Base-by-base conservation (phyloP, 192 early-diverging fungal species). In the Lunasporangiospora selenospora region DNA sequence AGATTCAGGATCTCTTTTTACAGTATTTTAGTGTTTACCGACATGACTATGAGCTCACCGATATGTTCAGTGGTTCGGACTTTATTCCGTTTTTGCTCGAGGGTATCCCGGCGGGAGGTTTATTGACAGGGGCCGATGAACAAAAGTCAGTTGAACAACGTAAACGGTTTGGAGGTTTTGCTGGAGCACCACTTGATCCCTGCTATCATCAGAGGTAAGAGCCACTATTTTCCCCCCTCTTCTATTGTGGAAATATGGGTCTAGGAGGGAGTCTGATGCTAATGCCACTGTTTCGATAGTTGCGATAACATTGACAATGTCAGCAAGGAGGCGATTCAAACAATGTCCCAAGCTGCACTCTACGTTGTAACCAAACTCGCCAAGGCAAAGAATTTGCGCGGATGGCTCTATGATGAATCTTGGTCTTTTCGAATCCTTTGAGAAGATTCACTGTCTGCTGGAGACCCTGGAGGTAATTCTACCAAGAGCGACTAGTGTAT, bases 181-280 rank as follows among this genome's bases (percentile, higher is more conserved):
- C 86, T 3, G 71, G 79, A 39, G 80, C 79, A 4, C 63, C 86
- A 6, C 73, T 83, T 21, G 86, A 87, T 24, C 73, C 83, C 8
- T 87, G 86, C 62, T 85, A 87, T 59, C 86, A 87, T 55, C 75
- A 81, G 43, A n/a, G n/a, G n/a, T n/a, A n/a, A n/a, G n/a, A n/a
- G n/a, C n/a, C n/a, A n/a, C n/a, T n/a, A n/a, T n/a, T n/a, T n/a
- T n/a, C n/a, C n/a, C n/a, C n/a, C 27, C 46, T 12, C 30, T n/a
- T n/a, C n/a, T n/a, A n/a, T n/a, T n/a, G n/a, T n/a, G n/a, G n/a
- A n/a, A n/a, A n/a, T n/a, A n/a, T n/a, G n/a, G n/a, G n/a, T n/a
- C n/a, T n/a, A n/a, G n/a, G n/a, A n/a, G n/a, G n/a, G n/a, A n/a
- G n/a, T n/a, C n/a, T n/a, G n/a, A n/a, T n/a, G n/a, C n/a, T n/a